phyloP scores from a whole-genome alignment of 352 stramenopile species.

The Globisporangium rhizosaccharum region DNA sequence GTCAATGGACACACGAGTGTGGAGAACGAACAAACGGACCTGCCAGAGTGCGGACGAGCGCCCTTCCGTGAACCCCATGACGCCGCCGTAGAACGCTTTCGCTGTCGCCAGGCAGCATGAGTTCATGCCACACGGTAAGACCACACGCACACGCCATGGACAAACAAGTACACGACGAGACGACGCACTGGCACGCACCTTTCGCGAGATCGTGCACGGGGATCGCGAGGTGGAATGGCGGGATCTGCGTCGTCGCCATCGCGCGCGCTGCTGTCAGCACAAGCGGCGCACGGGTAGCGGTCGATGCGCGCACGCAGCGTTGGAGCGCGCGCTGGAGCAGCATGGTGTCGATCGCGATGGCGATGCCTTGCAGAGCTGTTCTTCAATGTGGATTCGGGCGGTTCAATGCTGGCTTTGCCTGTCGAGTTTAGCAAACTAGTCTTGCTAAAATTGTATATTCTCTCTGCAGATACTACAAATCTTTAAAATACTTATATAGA shows the following conservation, averaged over 20 bases:
- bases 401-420: background rate
- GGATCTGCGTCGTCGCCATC: conserved; percentile 23
- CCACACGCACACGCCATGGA: background rate
- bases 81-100: conserved; percentile 90
- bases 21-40: conserved; percentile 17
- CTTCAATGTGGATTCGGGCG: background rate
- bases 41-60: conserved; percentile 92
- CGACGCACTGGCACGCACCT: conserved; percentile 21
- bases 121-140: too few relatives aligned
- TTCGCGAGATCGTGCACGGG: conserved; percentile 92
- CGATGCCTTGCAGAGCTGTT: background rate
- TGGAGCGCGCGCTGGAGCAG: conserved; percentile 7
- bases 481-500: too few relatives aligned
- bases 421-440: background rate
- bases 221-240: conserved; percentile 90
- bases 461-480: background rate
- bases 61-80: conserved; percentile 90
- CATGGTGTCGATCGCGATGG: background rate
- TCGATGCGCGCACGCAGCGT: too few relatives aligned
- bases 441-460: background rate
- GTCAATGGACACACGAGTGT: background rate
- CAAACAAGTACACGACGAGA: background rate
- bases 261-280: background rate
- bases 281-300: too few relatives aligned
- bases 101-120: conserved; percentile 27